Base-by-base conservation (phyloP, 495 filamentous ascomycete genomes). In the Podospora anserina region DNA sequence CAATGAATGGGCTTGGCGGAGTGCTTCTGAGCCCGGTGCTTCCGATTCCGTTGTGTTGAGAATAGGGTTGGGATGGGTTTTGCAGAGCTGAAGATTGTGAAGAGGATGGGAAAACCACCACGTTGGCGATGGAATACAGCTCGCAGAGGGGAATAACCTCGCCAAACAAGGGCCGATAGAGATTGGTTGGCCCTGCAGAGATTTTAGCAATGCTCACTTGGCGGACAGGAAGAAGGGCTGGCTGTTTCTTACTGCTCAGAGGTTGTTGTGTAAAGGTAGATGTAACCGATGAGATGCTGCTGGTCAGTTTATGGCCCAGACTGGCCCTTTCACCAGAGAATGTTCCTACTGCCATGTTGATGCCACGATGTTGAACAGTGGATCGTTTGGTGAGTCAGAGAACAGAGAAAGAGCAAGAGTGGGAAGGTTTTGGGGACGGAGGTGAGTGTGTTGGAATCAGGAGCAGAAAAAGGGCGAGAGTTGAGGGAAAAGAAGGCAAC, bases 91-190 rank as follows among this genome's bases (percentile, higher is more conserved):
- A 44, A 5, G 74, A 70, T 26, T 23, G 23, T 23, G 23, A 23
- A 23, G 65, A 68, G 5, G 53, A 44, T 18, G 74, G 74, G 16
- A 74, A 66, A 20, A 74, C 32, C 61, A 72, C 65, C 5, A 76
- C 32, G 39, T 76, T 69, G 23, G 64, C 69, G 54, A 71, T 55
- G 0, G 68, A 68, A 61, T 71, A 75, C 15, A 71, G 58, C 5
- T 73, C 73, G 26, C 71, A 68, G 15, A 73, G 55, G 2, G 63
- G 34, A 4, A 73, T 61, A 26, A 66, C 15, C 5, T 75, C 69
- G 66, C 71, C 71, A n/a, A 70, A 71, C 19, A 69, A 70, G 0
- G 69, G 69, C n/a, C 69, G 65, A 9, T n/a, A 19, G 28, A 23
- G 44, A 9, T 30, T 64, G 28, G 6, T 58, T 57, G 66, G 19